Evolutionary conservation across 768 basidiomycete genomes (phyloP).

Genomic region (Podaxis sp.): DNA sequence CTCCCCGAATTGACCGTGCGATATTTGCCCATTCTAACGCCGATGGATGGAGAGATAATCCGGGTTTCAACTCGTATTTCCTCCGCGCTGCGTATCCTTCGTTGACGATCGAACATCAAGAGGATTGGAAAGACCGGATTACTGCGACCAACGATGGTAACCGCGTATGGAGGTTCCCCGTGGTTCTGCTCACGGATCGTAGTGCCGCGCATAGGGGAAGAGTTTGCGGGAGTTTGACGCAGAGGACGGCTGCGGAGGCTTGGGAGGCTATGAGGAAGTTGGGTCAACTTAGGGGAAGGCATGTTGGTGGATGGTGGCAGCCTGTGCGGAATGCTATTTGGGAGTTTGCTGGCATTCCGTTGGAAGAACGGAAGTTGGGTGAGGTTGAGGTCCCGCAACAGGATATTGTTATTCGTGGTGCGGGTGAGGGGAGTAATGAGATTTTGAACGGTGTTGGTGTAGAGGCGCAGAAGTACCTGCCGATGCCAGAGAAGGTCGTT

Average conservation of each 20-base stretch:
- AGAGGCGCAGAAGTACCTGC: slow-evolving; percentile 29
- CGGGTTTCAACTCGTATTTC: slow-evolving; percentile 77
- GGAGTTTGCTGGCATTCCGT: slow-evolving; percentile 54
- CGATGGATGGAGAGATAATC: slow-evolving; percentile 71
- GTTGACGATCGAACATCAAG: slow-evolving; percentile 61
- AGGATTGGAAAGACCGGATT: slow-evolving; percentile 73
- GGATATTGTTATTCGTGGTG: slow-evolving; percentile 10
- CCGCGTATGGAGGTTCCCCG: slow-evolving; percentile 71
- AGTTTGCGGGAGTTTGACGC: slow-evolving; percentile 61
- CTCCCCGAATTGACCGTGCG: slow-evolving; percentile 62
- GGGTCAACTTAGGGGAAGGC: slow-evolving; percentile 35
- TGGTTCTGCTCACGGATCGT: slow-evolving; percentile 69
- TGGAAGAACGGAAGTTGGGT: not conserved
- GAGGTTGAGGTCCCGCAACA: slow-evolving; percentile 13
- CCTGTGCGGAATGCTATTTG: slow-evolving; percentile 66
- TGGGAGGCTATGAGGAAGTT: slow-evolving; percentile 47
- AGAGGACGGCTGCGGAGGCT: slow-evolving; percentile 73
- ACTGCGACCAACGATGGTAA: slow-evolving; percentile 28
- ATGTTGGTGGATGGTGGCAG: slow-evolving; percentile 74
- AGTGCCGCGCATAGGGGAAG: slow-evolving; percentile 73
- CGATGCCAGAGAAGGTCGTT: slow-evolving; percentile 51
- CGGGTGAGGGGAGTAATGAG: slow-evolving; percentile 18
- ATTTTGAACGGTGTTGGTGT: slow-evolving; percentile 21
- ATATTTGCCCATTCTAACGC: slow-evolving; percentile 68
- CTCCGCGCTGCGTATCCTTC: slow-evolving; percentile 74